phyloP scores from a whole-genome alignment of 1,284 basidiomycete genomes.

The Moniliophthora roreri region DNA sequence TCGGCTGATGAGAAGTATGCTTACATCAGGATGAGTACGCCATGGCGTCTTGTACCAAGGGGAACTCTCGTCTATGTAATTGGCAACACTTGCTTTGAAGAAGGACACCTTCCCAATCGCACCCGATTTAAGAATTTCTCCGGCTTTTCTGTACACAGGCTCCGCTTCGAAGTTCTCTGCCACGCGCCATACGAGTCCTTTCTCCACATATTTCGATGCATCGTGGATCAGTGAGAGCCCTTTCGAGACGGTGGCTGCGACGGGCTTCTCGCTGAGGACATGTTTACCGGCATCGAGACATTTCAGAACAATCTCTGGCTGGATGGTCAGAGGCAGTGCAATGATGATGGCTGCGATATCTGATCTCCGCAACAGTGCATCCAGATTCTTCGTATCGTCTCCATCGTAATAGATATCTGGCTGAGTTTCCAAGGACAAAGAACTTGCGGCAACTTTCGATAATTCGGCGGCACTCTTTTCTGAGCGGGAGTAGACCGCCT shows the following conservation, averaged over 20 bases:
- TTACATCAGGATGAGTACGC: conserved; percentile 78
- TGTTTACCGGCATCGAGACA: conserved; percentile 76
- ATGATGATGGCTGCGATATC: conserved; percentile 76
- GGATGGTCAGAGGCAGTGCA: conserved; percentile 74
- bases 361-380: conserved; percentile 60
- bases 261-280: conserved; percentile 84
- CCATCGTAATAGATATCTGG: conserved; percentile 61
- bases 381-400: conserved; percentile 43
- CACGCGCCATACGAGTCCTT: conserved; percentile 80
- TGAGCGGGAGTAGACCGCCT: conserved; percentile 81
- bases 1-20: conserved; percentile 25
- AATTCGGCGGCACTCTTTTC: conserved; percentile 56
- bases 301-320: conserved; percentile 67
- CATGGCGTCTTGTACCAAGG: conserved; percentile 83
- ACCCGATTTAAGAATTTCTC: conserved; percentile 50
- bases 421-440: conserved; percentile 40
- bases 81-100: conserved; percentile 59
- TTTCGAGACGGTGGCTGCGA: conserved; percentile 67
- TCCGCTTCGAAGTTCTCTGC: conserved; percentile 85
- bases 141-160: conserved; percentile 54
- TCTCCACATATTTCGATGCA: conserved; percentile 29
- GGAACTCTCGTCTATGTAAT: conserved; percentile 57
- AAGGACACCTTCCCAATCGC: conserved; percentile 65
- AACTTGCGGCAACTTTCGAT: conserved; percentile 41
- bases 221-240: conserved; percentile 62